phyloP scores from a whole-genome alignment of 129 eudicot genomes.

The Saussurea involucrata region DNA sequence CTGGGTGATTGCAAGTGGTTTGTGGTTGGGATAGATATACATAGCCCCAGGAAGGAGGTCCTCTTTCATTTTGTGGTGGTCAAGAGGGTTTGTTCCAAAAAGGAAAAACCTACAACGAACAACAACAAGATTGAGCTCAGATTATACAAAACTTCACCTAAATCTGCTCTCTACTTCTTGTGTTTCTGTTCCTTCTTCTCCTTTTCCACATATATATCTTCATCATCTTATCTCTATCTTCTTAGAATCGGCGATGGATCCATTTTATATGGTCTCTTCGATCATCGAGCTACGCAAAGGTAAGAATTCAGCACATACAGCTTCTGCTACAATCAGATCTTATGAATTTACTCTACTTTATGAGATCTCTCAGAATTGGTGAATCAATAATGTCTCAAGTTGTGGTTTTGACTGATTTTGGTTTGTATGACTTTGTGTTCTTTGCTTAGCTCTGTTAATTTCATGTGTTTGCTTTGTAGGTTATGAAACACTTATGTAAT shows the following conservation, averaged over 20 bases:
- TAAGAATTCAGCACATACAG: constrained; percentile 21
- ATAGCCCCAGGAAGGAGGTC: neutral
- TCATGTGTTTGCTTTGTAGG: neutral
- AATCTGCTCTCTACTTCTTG: constrained; percentile 11
- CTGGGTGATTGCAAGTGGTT: constrained; percentile 5
- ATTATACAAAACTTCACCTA: constrained; percentile 6
- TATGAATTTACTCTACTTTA: constrained; percentile 7
- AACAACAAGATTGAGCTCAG: constrained; percentile 2
- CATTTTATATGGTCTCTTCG: constrained; percentile 45
- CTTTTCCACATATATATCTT: neutral
- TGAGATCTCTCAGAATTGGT: constrained; percentile 21
- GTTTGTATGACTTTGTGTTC: neutral
- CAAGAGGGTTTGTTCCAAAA: constrained; percentile 10
- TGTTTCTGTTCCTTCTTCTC: neutral
- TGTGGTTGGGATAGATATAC: neutral
- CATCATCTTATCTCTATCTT: constrained; percentile 16
- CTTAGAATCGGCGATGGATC: constrained; percentile 40
- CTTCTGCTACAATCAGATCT: constrained; percentile 24
- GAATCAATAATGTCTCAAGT: neutral
- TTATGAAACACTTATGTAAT: neutral
- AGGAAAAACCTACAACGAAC: neutral
- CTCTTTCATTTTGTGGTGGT: constrained; percentile 25
- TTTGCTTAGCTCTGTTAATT: neutral
- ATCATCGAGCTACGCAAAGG: constrained; percentile 63
- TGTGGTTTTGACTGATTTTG: neutral